Conservation (phyloP, 1,284 basidiomycete genomes). For the Naganishia cerealis region DNA sequence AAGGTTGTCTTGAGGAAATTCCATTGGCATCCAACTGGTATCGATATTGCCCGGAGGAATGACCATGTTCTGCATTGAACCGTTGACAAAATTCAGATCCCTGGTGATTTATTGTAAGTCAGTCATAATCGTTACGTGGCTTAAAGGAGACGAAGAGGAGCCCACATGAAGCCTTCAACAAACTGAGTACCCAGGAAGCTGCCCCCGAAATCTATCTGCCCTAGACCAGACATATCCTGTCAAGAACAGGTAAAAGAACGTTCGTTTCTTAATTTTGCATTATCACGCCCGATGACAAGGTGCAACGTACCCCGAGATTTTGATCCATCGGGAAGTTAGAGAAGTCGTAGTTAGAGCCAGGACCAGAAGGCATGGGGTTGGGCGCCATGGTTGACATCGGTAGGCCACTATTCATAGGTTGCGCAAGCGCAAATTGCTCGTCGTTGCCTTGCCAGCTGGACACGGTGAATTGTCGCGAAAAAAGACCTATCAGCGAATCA, state of each 20-base stretch:
- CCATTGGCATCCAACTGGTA: conserved; percentile 20
- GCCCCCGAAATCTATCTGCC: conserved; percentile 17
- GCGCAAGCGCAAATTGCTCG: conserved; percentile 4
- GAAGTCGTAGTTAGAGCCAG: conserved; percentile 6
- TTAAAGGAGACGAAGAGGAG: background rate
- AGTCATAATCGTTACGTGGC: background rate
- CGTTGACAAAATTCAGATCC: conserved; percentile 24
- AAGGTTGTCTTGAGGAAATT: conserved; percentile 17
- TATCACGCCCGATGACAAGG: background rate
- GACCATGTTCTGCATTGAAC: conserved; percentile 22
- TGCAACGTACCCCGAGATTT: conserved; percentile 14
- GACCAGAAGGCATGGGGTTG: background rate
- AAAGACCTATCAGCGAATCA: background rate
- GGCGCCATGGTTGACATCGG: conserved; percentile 20
- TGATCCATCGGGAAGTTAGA: conserved; percentile 17
- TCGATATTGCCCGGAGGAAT: conserved; percentile 19
- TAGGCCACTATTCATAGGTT: conserved; percentile 7
- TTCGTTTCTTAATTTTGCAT: background rate
- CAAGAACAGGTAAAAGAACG: background rate
- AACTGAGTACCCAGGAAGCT: conserved; percentile 26
- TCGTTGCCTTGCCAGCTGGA: conserved; percentile 11
- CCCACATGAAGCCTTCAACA: conserved; percentile 24
- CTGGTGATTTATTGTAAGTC: background rate
- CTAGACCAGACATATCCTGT: conserved; percentile 19
- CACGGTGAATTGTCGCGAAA: background rate